Base-by-base conservation (phyloP, 2,329 filamentous ascomycete genomes). In the Pyricularia pennisetigena region DNA sequence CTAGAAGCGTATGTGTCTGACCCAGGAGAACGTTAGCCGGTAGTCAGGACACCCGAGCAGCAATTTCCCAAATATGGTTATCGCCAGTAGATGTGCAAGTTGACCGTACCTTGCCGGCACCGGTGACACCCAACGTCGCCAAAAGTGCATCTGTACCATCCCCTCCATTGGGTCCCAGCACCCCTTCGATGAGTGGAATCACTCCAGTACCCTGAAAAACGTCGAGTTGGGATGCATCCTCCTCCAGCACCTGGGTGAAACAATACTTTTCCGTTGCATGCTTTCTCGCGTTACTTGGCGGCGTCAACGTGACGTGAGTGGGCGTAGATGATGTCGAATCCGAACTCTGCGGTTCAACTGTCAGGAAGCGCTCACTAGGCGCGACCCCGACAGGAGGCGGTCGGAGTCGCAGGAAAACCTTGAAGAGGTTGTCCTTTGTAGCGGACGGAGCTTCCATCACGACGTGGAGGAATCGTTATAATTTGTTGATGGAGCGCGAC, bases 1-100 rank as follows among this genome's bases (percentile, higher is more conserved):
- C 95, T 20, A 99, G 86, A 70, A 98, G 97, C 0, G 95, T 99
- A 77, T 99, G 94, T 71, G 92, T 96, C 94, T 97, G 30, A 7
- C 3, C 6, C 4, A 61, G 23, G 28, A 65, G 69, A 69, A 54
- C 70, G n/a, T 23, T 26, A 23, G 54, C 71, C 41, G 70, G 68
- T 70, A 29, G 26, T 62, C 8, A 28, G 35, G 26, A 23, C 10
- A 26, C 1, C 1, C 32, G 5, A 14, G 32, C 12, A 41, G 14
- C 32, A 2, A 41, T 41, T 35, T 35, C 2, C 5, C 32, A 12
- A 12, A 35, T 14, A 35, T 35, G 12, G 32, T 41, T n/a, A n/a
- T n/a, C 12, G 12, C 32, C 12, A 14, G 14, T 57, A 49, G 8
- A 23, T n/a, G 28, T n/a, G 26, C 66, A 70, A 20, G 20, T 41